Conservation (phyloP, 495 filamentous ascomycete species). For the Penicillium argentinense region DNA sequence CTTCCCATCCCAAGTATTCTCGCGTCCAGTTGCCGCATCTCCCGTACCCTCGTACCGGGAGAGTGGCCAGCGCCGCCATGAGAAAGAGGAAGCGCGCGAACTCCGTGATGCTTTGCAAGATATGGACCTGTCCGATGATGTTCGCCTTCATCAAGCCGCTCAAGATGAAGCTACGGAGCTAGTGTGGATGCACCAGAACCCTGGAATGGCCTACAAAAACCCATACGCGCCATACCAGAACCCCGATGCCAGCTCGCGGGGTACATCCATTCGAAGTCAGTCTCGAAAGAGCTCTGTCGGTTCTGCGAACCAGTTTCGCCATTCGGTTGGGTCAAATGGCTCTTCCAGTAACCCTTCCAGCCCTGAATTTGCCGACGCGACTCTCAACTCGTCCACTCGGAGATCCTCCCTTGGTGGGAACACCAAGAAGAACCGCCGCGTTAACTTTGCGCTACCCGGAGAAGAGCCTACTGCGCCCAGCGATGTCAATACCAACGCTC, state of each 20-base stretch:
- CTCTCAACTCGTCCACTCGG: background rate
- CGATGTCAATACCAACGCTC: constrained; percentile 18
- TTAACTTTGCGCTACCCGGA: constrained; percentile 42
- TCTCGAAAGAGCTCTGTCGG: constrained; percentile 32
- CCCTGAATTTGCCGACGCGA: constrained; percentile 16
- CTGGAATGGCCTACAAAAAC: constrained; percentile 52
- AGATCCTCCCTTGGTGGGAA: constrained; percentile 24
- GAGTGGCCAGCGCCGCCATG: constrained; percentile 77
- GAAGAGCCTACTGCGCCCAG: constrained; percentile 21
- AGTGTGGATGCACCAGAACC: constrained; percentile 80
- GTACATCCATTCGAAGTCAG: constrained; percentile 56
- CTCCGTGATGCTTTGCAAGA: constrained; percentile 78
- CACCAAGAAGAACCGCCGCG: constrained; percentile 38
- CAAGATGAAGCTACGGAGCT: constrained; percentile 85
- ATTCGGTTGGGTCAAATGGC: constrained; percentile 19
- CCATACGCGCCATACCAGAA: constrained; percentile 60
- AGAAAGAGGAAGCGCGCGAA: constrained; percentile 79
- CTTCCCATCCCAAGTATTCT: constrained; percentile 41
- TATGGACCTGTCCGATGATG: constrained; percentile 72
- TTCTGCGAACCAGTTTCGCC: constrained; percentile 16
- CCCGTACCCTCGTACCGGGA: constrained; percentile 72
- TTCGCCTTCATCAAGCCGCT: constrained; percentile 68
- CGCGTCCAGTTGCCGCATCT: constrained; percentile 27
- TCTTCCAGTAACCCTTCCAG: constrained; percentile 29
- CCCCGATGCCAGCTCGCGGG: constrained; percentile 35